Conservation (phyloP, 148 eudicot species). For the Persicaria tinctoria region DNA sequence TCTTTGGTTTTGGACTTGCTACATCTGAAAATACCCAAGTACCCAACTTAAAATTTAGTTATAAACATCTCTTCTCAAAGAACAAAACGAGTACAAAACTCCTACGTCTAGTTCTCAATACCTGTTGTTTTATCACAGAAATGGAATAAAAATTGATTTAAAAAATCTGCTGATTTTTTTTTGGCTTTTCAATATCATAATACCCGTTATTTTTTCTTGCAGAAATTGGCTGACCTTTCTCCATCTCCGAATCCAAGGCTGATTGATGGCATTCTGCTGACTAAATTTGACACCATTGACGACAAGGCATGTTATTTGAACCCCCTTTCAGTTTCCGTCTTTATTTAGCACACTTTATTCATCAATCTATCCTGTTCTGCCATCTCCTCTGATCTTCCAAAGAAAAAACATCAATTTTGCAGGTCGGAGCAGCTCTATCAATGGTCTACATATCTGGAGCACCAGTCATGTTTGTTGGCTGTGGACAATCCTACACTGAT, state of each 20-base stretch:
- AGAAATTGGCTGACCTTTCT: slow-evolving; percentile 89
- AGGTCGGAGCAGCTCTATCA: slow-evolving; percentile 98
- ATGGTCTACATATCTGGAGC: slow-evolving; percentile 95
- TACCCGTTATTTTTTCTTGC: slow-evolving; percentile 16
- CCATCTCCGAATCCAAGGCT: slow-evolving; percentile 64
- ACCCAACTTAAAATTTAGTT: too few species aligned
- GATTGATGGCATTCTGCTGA: slow-evolving; percentile 96
- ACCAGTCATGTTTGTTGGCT: slow-evolving; percentile 97
- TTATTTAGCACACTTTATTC: neutral
- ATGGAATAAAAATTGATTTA: too few species aligned
- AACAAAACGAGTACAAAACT: too few species aligned
- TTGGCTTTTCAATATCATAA: too few species aligned
- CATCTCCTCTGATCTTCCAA: too few species aligned
- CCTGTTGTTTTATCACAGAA: too few species aligned
- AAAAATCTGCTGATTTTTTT: too few species aligned
- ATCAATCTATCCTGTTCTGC: too few species aligned
- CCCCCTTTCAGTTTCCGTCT: neutral
- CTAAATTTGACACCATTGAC: slow-evolving; percentile 95
- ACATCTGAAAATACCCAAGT: too few species aligned
- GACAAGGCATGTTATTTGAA: slow-evolving; percentile 52
- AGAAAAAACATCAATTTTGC: neutral
- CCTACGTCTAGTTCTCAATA: too few species aligned
- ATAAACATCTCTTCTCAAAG: too few species aligned
- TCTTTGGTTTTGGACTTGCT: too few species aligned
- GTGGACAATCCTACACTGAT: slow-evolving; percentile 91